phyloP scores from a whole-genome alignment of 176 grass and related monocot genomes.

The Saccharum spontaneum region DNA sequence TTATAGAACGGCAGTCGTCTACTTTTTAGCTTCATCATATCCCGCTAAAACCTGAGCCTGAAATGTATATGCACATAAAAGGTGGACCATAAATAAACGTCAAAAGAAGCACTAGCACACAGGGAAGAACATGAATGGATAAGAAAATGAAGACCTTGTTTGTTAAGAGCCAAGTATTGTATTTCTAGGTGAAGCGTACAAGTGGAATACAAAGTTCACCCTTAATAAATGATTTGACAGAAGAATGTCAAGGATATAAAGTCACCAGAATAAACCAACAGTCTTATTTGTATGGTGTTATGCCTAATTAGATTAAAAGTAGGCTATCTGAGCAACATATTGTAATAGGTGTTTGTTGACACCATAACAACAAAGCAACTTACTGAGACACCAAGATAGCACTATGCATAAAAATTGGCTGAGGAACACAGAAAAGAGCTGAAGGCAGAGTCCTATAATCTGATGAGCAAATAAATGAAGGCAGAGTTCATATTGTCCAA shows the following conservation, averaged over 20 bases:
- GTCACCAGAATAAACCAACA: not conserved
- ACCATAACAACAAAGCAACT: not conserved
- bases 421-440: not conserved
- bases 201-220: not conserved
- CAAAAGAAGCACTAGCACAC: slow-evolving; percentile 12
- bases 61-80: slow-evolving; percentile 9
- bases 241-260: slow-evolving; percentile 3
- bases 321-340: not conserved
- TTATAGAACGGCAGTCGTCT: slow-evolving; percentile 4
- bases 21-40: slow-evolving; percentile 38
- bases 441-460: slow-evolving; percentile 11
- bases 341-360: not conserved
- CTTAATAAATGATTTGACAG: slow-evolving; percentile 4
- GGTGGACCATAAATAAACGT: not conserved
- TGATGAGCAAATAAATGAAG: slow-evolving; percentile 9
- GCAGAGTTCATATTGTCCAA: not conserved
- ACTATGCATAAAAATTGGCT: not conserved
- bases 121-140: slow-evolving; percentile 8
- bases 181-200: not conserved
- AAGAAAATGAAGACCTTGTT: slow-evolving; percentile 6
- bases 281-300: not conserved
- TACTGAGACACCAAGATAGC: not conserved
- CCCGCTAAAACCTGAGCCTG: slow-evolving; percentile 20
- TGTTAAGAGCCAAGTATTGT: slow-evolving; percentile 3
- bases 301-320: not conserved